Percentiles rank a stretch among this genome's conserved stretches.
These are phyloP conservation scores for Poa annua DNA, from an alignment of 176 grass and related monocot genomes.

Conservation along the genomic window DNA sequence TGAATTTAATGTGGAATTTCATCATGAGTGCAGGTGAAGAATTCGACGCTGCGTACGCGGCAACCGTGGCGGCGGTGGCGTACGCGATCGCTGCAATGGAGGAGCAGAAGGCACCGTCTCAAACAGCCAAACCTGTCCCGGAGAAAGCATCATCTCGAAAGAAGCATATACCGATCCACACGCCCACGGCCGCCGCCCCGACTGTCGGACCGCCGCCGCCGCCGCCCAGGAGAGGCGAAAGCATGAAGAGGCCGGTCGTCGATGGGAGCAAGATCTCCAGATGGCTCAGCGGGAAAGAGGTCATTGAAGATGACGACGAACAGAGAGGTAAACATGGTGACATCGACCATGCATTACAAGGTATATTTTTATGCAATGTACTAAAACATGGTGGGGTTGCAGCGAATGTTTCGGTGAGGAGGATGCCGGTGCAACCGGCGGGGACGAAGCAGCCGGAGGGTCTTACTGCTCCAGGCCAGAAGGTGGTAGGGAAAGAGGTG, in stretches of 20 bases:
- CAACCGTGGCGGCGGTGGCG: conserved; percentile 65
- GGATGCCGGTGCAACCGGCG: background rate
- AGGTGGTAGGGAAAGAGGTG: conserved; percentile 23
- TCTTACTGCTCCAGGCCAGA: background rate
- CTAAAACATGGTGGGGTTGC: conserved; percentile 13
- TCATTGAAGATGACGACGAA: conserved; percentile 41
- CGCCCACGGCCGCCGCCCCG: background rate
- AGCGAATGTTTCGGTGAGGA: conserved; percentile 47
- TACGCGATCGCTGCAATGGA: conserved; percentile 61
- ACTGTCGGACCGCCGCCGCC: conserved; percentile 5
- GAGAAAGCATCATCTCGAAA: conserved; percentile 36
- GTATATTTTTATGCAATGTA: background rate
- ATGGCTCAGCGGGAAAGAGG: conserved; percentile 62
- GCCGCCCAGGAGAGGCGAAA: conserved; percentile 42
- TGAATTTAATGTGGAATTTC: background rate
- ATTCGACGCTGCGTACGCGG: conserved; percentile 46
- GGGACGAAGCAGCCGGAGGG: background rate
- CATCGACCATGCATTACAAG: background rate
- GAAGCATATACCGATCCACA: background rate
- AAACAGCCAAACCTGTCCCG: background rate
- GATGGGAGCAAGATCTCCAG: conserved; percentile 46
- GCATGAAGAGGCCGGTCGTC: conserved; percentile 47
- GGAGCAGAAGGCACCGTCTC: conserved; percentile 35
- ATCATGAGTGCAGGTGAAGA: conserved; percentile 17
- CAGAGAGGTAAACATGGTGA: conserved; percentile 46